Evolutionary conservation across 768 basidiomycete genomes (phyloP).

Genomic region (Pulveroboletus sp.): DNA sequence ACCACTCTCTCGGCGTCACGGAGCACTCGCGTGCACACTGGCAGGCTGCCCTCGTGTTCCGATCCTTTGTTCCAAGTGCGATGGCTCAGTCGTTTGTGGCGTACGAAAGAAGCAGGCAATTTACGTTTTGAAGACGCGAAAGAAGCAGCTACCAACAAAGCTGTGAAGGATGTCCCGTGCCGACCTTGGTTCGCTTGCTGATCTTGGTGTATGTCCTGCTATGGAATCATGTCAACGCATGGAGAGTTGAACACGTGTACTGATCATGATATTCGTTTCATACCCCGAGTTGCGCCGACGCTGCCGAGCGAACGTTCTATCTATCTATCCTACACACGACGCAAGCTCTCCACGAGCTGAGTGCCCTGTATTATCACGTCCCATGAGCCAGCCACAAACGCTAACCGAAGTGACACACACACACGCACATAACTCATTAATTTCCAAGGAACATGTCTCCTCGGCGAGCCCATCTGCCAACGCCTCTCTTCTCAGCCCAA

Average conservation of each 20-base stretch:
- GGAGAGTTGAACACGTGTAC: conserved; percentile 20
- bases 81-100: conserved; percentile 8
- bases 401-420: conserved; percentile 16
- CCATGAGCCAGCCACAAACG: conserved; percentile 3
- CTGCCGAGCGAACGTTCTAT: conserved; percentile 11
- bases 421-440: conserved; percentile 22
- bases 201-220: neutral
- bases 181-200: neutral
- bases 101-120: neutral
- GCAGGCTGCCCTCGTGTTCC: conserved; percentile 27
- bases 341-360: conserved; percentile 4
- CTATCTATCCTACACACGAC: conserved; percentile 15
- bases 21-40: conserved; percentile 19
- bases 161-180: neutral
- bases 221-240: conserved; percentile 14
- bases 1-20: conserved; percentile 21
- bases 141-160: neutral
- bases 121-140: conserved; percentile 18
- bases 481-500: conserved; percentile 23
- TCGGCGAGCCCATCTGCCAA: conserved; percentile 20
- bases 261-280: conserved; percentile 5
- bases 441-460: conserved; percentile 27
- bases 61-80: conserved; percentile 5
- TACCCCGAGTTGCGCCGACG: conserved; percentile 9
- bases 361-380: neutral